phyloP scores from a whole-genome alignment of 495 filamentous ascomycete genomes.

The Margaritispora aquatica region DNA sequence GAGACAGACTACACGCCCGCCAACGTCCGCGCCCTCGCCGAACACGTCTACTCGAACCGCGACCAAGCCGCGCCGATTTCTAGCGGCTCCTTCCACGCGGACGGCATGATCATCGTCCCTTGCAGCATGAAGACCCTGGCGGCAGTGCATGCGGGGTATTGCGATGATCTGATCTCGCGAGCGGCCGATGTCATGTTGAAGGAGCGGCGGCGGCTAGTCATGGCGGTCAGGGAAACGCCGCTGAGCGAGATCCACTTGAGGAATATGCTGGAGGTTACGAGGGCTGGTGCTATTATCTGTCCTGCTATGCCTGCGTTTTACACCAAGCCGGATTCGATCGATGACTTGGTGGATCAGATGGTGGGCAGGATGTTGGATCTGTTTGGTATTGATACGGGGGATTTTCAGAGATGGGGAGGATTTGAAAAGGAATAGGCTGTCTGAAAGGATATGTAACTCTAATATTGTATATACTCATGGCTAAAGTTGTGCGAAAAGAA shows the following conservation, averaged over 20 bases:
- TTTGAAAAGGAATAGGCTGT: background rate
- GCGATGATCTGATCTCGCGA: conserved; percentile 40
- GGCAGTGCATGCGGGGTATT: conserved; percentile 27
- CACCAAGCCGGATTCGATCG: conserved; percentile 28
- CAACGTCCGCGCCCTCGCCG: conserved; percentile 29
- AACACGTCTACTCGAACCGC: conserved; percentile 33
- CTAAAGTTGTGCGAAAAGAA: too few relatives aligned
- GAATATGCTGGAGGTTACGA: conserved; percentile 37
- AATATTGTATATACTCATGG: too few relatives aligned
- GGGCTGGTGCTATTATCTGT: conserved; percentile 34
- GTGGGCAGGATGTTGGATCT: conserved; percentile 40
- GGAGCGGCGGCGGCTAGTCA: conserved; percentile 34
- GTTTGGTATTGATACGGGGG: conserved; percentile 37
- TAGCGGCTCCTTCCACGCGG: conserved; percentile 31
- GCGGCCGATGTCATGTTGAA: conserved; percentile 43
- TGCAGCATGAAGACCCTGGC: conserved; percentile 39
- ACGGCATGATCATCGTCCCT: conserved; percentile 37
- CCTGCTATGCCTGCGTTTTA: conserved; percentile 40
- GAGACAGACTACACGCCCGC: conserved; percentile 31
- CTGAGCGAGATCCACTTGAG: conserved; percentile 39
- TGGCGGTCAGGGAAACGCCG: conserved; percentile 39
- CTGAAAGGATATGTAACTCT: too few relatives aligned
- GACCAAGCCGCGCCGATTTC: conserved; percentile 34
- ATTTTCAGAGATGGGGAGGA: conserved; percentile 33
- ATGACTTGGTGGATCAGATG: conserved; percentile 37